phyloP scores from a whole-genome alignment of 495 filamentous ascomycete genomes.

The Hypoxylon lienhwacheense region DNA sequence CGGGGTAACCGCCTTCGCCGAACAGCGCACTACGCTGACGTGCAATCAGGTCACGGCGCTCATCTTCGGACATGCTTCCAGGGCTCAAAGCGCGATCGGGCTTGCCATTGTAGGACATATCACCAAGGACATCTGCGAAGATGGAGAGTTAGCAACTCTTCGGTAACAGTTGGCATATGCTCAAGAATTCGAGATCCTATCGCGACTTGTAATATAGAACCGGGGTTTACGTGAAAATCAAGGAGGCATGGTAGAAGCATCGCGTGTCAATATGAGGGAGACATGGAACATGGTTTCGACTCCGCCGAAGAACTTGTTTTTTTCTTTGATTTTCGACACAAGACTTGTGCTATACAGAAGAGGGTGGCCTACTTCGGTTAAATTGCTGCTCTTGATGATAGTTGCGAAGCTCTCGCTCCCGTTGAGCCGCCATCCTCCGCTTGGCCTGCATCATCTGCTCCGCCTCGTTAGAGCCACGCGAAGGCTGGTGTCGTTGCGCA shows the following conservation, averaged over 20 bases:
- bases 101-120: slow-evolving; percentile 74
- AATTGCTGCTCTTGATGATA: slow-evolving; percentile 99
- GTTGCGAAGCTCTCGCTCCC: slow-evolving; percentile 98
- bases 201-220: slow-evolving; percentile 26
- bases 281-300: slow-evolving; percentile 44
- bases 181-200: slow-evolving; percentile 37
- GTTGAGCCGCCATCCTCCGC: slow-evolving; percentile 96
- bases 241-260: slow-evolving; percentile 35
- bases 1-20: slow-evolving; percentile 68
- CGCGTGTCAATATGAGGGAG: slow-evolving; percentile 37
- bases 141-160: slow-evolving; percentile 50
- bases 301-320: slow-evolving; percentile 45
- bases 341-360: slow-evolving; percentile 58
- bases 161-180: slow-evolving; percentile 12
- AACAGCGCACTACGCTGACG: slow-evolving; percentile 93
- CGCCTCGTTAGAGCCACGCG: slow-evolving; percentile 83
- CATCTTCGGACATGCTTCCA: slow-evolving; percentile 86
- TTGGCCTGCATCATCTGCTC: slow-evolving; percentile 99
- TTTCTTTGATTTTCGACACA: slow-evolving; percentile 57
- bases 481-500: slow-evolving; percentile 85
- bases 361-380: slow-evolving; percentile 87
- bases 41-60: slow-evolving; percentile 92
- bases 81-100: slow-evolving; percentile 92
- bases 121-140: slow-evolving; percentile 73
- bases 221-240: slow-evolving; percentile 32